phyloP scores from a whole-genome alignment of 2,329 filamentous ascomycete genomes.

The Fusarium albidum region DNA sequence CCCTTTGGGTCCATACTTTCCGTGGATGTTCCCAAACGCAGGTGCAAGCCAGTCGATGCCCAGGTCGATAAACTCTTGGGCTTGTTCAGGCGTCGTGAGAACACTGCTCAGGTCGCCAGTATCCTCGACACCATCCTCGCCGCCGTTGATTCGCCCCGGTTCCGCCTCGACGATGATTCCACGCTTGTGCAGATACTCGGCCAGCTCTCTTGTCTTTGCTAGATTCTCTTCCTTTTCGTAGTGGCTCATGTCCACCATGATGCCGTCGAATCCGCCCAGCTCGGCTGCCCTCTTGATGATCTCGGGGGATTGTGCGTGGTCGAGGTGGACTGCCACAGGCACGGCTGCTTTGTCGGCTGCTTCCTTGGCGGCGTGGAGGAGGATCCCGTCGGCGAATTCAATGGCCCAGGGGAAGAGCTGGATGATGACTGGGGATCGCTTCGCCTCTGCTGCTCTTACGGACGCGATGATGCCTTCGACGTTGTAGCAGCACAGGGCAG shows the following conservation, averaged over 20 bases:
- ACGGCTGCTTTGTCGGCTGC: slow-evolving; percentile 63
- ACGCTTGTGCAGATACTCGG: slow-evolving; percentile 65
- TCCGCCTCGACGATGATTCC: slow-evolving; percentile 75
- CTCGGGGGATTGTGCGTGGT: slow-evolving; percentile 70
- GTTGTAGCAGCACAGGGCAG: slow-evolving; percentile 64
- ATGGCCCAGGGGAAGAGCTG: slow-evolving; percentile 78
- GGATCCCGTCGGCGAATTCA: slow-evolving; percentile 61
- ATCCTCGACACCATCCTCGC: slow-evolving; percentile 75
- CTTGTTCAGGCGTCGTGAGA: slow-evolving; percentile 73
- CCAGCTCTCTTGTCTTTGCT: slow-evolving; percentile 54
- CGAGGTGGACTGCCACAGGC: slow-evolving; percentile 69
- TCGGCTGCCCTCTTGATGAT: slow-evolving; percentile 62
- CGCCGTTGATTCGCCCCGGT: slow-evolving; percentile 43
- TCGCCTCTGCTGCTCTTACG: slow-evolving; percentile 73
- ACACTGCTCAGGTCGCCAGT: slow-evolving; percentile 53
- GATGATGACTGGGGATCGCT: slow-evolving; percentile 71
- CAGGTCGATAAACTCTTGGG: slow-evolving; percentile 72
- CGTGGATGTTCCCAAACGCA: slow-evolving; percentile 79
- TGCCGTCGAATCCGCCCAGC: slow-evolving; percentile 68
- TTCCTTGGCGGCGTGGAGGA: slow-evolving; percentile 62
- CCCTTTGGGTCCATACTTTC: slow-evolving; percentile 72
- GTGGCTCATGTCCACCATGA: slow-evolving; percentile 82
- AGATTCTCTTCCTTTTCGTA: slow-evolving; percentile 76
- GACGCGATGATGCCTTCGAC: slow-evolving; percentile 74
- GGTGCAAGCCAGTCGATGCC: slow-evolving; percentile 79